A percentile compares a stretch with the other conserved stretches of the same genome.
Evolutionary conservation across 2,329 filamentous ascomycete genomes (phyloP).

Genomic region (Colletotrichum limetticola): DNA sequence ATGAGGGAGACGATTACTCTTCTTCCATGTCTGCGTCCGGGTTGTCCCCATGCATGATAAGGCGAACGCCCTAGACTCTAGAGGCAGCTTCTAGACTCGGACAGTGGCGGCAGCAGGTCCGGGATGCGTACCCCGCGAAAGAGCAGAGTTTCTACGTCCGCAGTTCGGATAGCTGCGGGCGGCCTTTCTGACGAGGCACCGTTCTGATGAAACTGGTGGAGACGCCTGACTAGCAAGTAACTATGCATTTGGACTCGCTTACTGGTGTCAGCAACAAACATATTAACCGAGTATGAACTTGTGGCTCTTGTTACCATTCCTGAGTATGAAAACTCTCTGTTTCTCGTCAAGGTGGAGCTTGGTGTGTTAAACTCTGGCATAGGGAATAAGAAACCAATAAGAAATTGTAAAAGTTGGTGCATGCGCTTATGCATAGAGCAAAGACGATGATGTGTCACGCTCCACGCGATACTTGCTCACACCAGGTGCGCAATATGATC

Average conservation of each 20-base stretch:
- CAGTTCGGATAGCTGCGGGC: neutral
- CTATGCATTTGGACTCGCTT: no score
- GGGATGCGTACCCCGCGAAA: neutral
- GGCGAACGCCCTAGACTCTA: conserved; percentile 6
- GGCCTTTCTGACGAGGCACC: neutral
- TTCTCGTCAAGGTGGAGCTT: no score
- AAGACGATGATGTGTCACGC: no score
- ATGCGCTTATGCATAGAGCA: no score
- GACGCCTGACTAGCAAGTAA: neutral
- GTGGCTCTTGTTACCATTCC: no score
- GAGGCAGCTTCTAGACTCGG: neutral
- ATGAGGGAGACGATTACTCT: conserved; percentile 34
- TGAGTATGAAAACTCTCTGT: no score
- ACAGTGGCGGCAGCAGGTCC: neutral
- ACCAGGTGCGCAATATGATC: neutral
- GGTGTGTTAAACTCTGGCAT: no score
- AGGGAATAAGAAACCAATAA: no score
- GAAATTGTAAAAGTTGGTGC: no score
- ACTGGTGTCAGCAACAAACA: neutral
- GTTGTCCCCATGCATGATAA: conserved; percentile 5
- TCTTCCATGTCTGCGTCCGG: conserved; percentile 6
- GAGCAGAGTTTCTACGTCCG: neutral
- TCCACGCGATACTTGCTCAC: no score
- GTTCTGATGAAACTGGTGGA: neutral
- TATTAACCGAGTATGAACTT: no score